phyloP scores from a whole-genome alignment of 1,139 yeast species.

The Yamadazyma atlantica region DNA sequence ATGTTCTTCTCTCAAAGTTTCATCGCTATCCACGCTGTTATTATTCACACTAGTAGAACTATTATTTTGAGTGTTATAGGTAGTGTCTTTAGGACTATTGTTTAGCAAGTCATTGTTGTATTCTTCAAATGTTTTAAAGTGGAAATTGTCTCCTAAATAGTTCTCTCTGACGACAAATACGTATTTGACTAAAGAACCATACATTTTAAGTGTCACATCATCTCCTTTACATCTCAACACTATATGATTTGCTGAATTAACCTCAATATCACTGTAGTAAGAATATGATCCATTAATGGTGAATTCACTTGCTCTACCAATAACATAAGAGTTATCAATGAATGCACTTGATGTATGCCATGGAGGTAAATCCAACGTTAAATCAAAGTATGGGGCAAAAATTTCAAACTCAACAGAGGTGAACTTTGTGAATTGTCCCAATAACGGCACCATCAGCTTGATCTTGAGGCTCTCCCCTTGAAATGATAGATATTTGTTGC shows the following conservation, averaged over 20 bases:
- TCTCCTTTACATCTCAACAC: conserved; percentile 64
- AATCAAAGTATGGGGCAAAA: conserved; percentile 58
- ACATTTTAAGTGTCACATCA: conserved; percentile 65
- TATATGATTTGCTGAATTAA: conserved; percentile 69
- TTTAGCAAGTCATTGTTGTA: conserved; percentile 37
- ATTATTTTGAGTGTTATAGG: neutral
- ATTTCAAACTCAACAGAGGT: conserved; percentile 56
- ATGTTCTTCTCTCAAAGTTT: conserved; percentile 17
- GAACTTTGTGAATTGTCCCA: conserved; percentile 56
- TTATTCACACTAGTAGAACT: conserved; percentile 1
- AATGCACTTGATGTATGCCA: conserved; percentile 89
- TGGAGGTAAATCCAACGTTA: conserved; percentile 75
- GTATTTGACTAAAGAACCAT: conserved; percentile 78
- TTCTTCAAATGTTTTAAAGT: conserved; percentile 84
- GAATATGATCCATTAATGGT: conserved; percentile 65
- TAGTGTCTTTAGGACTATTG: conserved; percentile 1
- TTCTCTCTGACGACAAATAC: conserved; percentile 80
- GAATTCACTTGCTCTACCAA: conserved; percentile 68
- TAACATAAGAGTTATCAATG: conserved; percentile 52
- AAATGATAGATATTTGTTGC: conserved; percentile 73
- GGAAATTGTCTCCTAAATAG: conserved; percentile 84
- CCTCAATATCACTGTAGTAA: conserved; percentile 55
- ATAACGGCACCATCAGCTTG: conserved; percentile 56
- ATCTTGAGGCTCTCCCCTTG: conserved; percentile 61
- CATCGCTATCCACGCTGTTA: conserved; percentile 7